These are phyloP conservation scores for Prillingera fragicola DNA, from an alignment of 1,284 basidiomycete species.

Conservation along the genomic window DNA sequence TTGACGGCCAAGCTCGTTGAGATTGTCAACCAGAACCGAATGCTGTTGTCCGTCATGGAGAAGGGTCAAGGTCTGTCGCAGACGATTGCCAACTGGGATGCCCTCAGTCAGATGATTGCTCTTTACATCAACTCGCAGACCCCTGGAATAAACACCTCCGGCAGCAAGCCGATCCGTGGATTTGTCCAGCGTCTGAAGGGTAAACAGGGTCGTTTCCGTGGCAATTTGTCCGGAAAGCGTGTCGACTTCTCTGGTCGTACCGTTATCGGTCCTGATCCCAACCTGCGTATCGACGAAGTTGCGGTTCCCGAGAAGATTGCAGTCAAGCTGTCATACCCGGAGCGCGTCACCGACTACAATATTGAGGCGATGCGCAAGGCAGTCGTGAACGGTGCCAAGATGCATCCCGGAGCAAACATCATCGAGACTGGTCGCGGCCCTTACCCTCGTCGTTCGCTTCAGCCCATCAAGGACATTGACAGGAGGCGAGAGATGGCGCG, in stretches of 20 bases:
- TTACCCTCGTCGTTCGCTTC: conserved; percentile 19
- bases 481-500: conserved; percentile 35
- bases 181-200: conserved; percentile 98
- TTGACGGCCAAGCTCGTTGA: conserved; percentile 96
- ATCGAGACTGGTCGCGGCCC: conserved; percentile 58
- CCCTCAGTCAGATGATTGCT: conserved; percentile 87
- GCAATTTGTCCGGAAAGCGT: conserved; percentile 99
- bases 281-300: conserved; percentile 94
- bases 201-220: conserved; percentile 95
- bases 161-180: conserved; percentile 84
- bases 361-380: conserved; percentile 71
- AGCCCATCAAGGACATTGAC: conserved; percentile 35
- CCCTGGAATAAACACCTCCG: conserved; percentile 80
- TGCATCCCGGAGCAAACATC: conserved; percentile 92
- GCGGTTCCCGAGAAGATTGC: conserved; percentile 96
- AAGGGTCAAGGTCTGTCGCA: conserved; percentile 83
- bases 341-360: conserved; percentile 90
- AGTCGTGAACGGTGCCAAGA: conserved; percentile 81
- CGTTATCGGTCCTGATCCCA: conserved; percentile 98
- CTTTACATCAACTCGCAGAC: conserved; percentile 99
- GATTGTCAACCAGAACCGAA: conserved; percentile 89
- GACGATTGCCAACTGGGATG: conserved; percentile 97
- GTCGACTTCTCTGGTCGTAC: conserved; percentile 99
- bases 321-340: conserved; percentile 93
- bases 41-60: conserved; percentile 83